Evolutionary conservation across 2,329 filamentous ascomycete genomes (phyloP).

Genomic region (Ceratocystis cubensis): DNA sequence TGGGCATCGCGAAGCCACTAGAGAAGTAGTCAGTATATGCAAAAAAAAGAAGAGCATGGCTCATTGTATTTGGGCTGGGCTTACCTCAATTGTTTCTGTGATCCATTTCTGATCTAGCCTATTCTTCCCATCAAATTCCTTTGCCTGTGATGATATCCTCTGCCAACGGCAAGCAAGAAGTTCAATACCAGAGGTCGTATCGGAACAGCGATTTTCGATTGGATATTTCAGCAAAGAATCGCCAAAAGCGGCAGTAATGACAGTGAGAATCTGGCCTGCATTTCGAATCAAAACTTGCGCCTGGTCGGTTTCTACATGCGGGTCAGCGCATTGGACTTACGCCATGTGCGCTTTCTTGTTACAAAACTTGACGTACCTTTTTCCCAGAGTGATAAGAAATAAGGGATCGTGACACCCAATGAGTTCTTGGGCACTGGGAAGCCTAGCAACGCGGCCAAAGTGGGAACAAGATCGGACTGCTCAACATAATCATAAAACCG

Average conservation of each 20-base stretch:
- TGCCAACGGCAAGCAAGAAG: slow-evolving; percentile 59
- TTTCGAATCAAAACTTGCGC: slow-evolving; percentile 63
- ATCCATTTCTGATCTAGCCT: slow-evolving; percentile 7
- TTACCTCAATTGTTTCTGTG: slow-evolving; percentile 10
- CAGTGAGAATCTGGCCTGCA: slow-evolving; percentile 63
- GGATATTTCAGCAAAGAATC: slow-evolving; percentile 27
- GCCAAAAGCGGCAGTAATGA: slow-evolving; percentile 62
- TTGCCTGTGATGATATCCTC: slow-evolving; percentile 22
- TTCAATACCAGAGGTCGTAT: slow-evolving; percentile 32
- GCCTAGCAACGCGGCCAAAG: slow-evolving; percentile 71
- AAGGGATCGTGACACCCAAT: slow-evolving; percentile 69
- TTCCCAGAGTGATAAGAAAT: slow-evolving; percentile 68
- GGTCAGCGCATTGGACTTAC: not conserved
- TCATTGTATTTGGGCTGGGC: not conserved
- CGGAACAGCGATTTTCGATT: slow-evolving; percentile 4
- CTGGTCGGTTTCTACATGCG: slow-evolving; percentile 37
- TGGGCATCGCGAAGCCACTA: slow-evolving; percentile 62
- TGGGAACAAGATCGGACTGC: slow-evolving; percentile 88
- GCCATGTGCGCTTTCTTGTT: not conserved
- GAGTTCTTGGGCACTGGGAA: slow-evolving; percentile 85
- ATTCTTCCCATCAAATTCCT: not conserved
- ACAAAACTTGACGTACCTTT: slow-evolving; percentile 35
- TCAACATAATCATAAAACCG: slow-evolving; percentile 77
- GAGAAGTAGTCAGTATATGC: not conserved
- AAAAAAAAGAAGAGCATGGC: not conserved